Base-by-base conservation (phyloP, 1,139 yeast genomes). In the Yamadazyma songkhlaensis region DNA sequence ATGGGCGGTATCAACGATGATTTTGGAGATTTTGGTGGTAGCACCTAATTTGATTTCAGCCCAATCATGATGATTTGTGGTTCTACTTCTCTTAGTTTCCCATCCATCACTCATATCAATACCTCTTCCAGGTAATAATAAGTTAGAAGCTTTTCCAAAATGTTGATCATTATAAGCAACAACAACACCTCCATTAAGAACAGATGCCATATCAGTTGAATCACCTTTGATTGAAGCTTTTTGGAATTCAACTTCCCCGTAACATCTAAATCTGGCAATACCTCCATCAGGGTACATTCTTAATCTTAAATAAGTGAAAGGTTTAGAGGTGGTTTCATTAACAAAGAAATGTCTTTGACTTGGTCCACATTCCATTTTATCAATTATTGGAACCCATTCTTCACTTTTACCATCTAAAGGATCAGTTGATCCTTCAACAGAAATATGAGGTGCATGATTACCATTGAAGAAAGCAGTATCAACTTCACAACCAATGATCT, bases 201-300 rank as follows among this genome's bases (percentile, higher is more conserved):
- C 95, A 35, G 83, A 78, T 2, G 97, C 97, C 45, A 84, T 72
- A 59, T 90, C 97, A 29, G 87, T 49, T 2, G 72, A 63, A 9
- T 22, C 32, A 31, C 15, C 27, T 11, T n/a, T 8, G 8, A 72
- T 57, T 26, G 64, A 47, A 23, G 53, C 46, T 31, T 59, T 55
- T 9, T 74, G 64, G 14, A 38, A 38, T 9, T 78, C 66, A 6
- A 90, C 96, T 29, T 73, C 66, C 13, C 97, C 97, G 57, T 84
- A 90, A 39, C 88, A 73, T 55, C 96, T 77, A 69, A 90, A 90
- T 48, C 97, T 75, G 6, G 97, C 96, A 63, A 90, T 89, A 25
- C 97, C 97, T 35, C 97, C 97, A 57, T 90, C 97, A 22, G 97
- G 95, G 62, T 84, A 90, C 95, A 88, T 88, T 64, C 82, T 81